Evolutionary conservation across 305 asterid genomes (phyloP).

Genomic region (Solanum hybrid): DNA sequence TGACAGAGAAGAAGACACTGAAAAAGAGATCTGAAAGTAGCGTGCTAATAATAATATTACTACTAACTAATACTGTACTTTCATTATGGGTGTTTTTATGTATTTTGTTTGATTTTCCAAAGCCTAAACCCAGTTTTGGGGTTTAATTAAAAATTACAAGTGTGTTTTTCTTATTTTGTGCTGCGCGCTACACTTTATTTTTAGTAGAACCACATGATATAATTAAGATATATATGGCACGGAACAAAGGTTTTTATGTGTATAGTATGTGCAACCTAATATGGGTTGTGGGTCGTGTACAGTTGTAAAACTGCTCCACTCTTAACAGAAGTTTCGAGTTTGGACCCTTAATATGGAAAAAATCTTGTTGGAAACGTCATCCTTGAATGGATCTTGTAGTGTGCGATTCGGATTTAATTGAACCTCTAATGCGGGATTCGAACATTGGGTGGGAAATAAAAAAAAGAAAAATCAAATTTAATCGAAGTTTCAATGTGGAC

Average conservation of each 20-base stretch:
- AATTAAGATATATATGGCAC: neutral
- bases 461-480: no score
- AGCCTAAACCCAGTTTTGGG: neutral
- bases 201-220: neutral
- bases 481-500: no score
- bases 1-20: neutral
- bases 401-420: no score
- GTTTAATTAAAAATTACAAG: neutral
- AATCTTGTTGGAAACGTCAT: no score
- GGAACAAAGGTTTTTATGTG: neutral
- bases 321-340: no score
- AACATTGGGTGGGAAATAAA: no score
- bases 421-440: no score
- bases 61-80: neutral
- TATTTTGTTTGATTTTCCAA: neutral
- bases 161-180: neutral
- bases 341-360: no score
- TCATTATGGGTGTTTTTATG: neutral
- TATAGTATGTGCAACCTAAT: no score
- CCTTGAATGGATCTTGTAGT: no score
- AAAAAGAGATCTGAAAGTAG: neutral
- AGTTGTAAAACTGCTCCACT: no score
- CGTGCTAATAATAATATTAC: neutral
- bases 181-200: neutral
- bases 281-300: no score